A percentile compares a stretch with the other conserved stretches of the same genome.
Evolutionary conservation across 169 alveolate species (phyloP).

Genomic region (Theileria parva): DNA sequence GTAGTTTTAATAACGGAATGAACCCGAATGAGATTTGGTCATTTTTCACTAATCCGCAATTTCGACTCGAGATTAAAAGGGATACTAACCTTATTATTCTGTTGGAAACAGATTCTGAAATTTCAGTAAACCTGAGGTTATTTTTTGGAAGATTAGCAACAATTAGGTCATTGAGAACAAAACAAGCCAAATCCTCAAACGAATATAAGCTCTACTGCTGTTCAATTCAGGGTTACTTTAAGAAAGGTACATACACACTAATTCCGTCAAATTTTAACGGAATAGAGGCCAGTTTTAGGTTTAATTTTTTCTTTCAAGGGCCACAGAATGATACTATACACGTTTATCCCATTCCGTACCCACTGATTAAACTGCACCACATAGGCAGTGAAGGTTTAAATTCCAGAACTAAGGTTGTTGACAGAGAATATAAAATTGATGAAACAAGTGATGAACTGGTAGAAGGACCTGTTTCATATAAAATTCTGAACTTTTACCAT

Average conservation of each 20-base stretch:
- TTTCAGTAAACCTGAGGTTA: slow-evolving; percentile 79
- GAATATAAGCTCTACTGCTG: slow-evolving; percentile 80
- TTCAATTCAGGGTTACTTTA: slow-evolving; percentile 44
- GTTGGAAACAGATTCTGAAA: slow-evolving; percentile 72
- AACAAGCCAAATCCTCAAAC: slow-evolving; percentile 72
- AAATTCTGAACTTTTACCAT: not conserved
- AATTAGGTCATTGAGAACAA: slow-evolving; percentile 71
- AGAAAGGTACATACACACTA: slow-evolving; percentile 65
- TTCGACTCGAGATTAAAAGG: slow-evolving; percentile 68
- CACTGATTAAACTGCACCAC: not conserved
- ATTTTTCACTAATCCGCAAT: slow-evolving; percentile 78
- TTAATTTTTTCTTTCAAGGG: not conserved
- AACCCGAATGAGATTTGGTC: slow-evolving; percentile 76
- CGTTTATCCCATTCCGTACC: slow-evolving; percentile 1
- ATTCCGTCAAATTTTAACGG: slow-evolving; percentile 69
- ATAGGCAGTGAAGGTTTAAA: not conserved
- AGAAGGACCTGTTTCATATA: not conserved
- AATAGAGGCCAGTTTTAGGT: not conserved
- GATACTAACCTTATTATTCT: slow-evolving; percentile 57
- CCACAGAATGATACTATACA: not conserved
- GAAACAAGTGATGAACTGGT: not conserved
- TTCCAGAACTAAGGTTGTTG: not conserved
- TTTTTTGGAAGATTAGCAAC: slow-evolving; percentile 77
- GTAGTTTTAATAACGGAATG: slow-evolving; percentile 73
- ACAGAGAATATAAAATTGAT: slow-evolving; percentile 1